Evolutionary conservation across 352 stramenopile genomes (phyloP).

Genomic region (Globisporangium heterothallicum): DNA sequence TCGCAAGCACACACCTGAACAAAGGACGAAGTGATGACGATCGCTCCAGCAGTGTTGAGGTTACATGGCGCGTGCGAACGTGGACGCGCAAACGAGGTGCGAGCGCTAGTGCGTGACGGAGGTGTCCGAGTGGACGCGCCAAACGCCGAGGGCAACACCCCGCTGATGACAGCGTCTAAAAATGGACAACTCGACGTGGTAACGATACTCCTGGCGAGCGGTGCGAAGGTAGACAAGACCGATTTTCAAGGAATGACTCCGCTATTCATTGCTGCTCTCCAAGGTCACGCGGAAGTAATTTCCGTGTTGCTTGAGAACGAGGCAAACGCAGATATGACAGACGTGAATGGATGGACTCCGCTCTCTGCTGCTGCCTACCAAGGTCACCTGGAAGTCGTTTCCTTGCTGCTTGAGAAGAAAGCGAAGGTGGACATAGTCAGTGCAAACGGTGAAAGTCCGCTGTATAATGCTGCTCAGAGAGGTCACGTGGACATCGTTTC

Average conservation of each 20-base stretch:
- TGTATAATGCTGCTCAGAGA: constrained; percentile 34
- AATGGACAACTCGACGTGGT: constrained; percentile 38
- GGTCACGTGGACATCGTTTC: constrained; percentile 31
- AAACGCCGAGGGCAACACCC: too few relatives aligned
- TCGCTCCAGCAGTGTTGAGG: too few relatives aligned
- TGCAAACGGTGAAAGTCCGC: constrained; percentile 26
- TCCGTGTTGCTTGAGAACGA: constrained; percentile 37
- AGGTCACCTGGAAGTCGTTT: too few relatives aligned
- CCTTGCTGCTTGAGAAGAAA: constrained; percentile 32
- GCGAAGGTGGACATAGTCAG: constrained; percentile 27
- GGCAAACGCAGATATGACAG: constrained; percentile 33
- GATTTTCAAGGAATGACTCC: constrained; percentile 10
- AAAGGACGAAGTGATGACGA: too few relatives aligned
- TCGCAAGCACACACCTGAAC: too few relatives aligned
- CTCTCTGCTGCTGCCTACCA: constrained; percentile 43
- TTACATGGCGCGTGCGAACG: too few relatives aligned
- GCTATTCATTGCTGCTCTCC: constrained; percentile 3
- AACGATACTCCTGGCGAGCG: constrained; percentile 31
- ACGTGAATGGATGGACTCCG: constrained; percentile 32
- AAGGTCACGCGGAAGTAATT: too few relatives aligned
- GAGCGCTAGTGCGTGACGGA: too few relatives aligned
- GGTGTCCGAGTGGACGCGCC: too few relatives aligned
- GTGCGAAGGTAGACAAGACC: constrained; percentile 40
- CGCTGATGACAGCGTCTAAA: constrained; percentile 35
- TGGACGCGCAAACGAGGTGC: too few relatives aligned